Percentiles rank a stretch among this genome's conserved stretches.
phyloP scores from a whole-genome alignment of 306 rosid species.

The Cyamopsis tetragonoloba region DNA sequence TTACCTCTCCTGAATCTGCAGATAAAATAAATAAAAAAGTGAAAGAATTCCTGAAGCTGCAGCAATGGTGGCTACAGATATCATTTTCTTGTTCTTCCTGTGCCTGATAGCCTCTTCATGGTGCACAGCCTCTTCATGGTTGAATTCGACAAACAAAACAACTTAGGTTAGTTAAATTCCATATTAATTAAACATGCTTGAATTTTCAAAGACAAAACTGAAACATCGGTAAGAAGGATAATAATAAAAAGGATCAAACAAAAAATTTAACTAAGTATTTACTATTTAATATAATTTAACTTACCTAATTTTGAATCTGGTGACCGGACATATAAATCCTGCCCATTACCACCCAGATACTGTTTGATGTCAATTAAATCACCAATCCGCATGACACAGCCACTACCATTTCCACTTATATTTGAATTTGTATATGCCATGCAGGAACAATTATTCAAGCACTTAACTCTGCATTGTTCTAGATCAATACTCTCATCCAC shows the following conservation, averaged over 20 bases:
- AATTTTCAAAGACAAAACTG: background rate
- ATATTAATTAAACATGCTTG: background rate
- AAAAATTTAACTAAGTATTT: background rate
- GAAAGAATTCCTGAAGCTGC: background rate
- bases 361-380: background rate
- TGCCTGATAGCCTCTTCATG: background rate
- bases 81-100: background rate
- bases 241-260: background rate
- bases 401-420: constrained; percentile 22
- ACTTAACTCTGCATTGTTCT: background rate
- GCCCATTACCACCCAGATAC: background rate
- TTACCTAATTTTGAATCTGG: constrained; percentile 23
- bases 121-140: background rate
- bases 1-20: constrained; percentile 5
- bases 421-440: constrained; percentile 29
- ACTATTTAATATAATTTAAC: too few relatives aligned
- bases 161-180: background rate
- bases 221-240: background rate
- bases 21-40: background rate
- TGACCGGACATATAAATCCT: background rate
- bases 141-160: background rate
- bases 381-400: constrained; percentile 31
- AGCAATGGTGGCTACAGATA: background rate
- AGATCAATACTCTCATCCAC: constrained; percentile 12
- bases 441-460: constrained; percentile 22